phyloP scores from a whole-genome alignment of 1,284 basidiomycete species.

The Jaminaea rosea region DNA sequence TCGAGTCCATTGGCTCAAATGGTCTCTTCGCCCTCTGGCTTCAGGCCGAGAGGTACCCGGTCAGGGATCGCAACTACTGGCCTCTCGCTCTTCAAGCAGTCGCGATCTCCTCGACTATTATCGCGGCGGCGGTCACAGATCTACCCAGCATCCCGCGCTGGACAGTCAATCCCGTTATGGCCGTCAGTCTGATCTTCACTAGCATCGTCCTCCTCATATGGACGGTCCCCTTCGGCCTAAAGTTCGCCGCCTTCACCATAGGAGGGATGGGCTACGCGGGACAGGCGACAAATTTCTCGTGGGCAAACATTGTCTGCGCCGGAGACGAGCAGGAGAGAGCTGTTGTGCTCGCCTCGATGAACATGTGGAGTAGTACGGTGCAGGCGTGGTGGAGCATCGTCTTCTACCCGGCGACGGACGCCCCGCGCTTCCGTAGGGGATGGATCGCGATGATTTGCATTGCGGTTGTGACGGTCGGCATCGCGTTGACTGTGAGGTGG shows the following conservation, averaged over 20 bases:
- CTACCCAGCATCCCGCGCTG: slow-evolving; percentile 6
- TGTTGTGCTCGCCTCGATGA: slow-evolving; percentile 29
- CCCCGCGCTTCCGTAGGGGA: slow-evolving; percentile 27
- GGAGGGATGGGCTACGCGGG: slow-evolving; percentile 35
- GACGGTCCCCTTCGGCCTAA: slow-evolving; percentile 26
- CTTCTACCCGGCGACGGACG: slow-evolving; percentile 31
- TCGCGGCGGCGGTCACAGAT: slow-evolving; percentile 19
- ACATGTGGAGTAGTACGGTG: slow-evolving; percentile 22
- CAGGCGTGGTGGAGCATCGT: slow-evolving; percentile 36
- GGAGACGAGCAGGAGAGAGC: slow-evolving; percentile 38
- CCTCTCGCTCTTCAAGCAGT: slow-evolving; percentile 19
- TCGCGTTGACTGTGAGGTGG: background rate
- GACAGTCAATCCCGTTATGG: slow-evolving; percentile 23
- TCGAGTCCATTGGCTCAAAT: slow-evolving; percentile 63
- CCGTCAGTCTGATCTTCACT: slow-evolving; percentile 13
- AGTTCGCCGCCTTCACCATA: slow-evolving; percentile 34
- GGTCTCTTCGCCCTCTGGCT: slow-evolving; percentile 69
- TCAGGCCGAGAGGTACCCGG: slow-evolving; percentile 49
- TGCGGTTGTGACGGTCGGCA: slow-evolving; percentile 12
- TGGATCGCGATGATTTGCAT: slow-evolving; percentile 27
- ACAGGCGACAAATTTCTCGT: slow-evolving; percentile 42
- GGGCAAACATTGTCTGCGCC: slow-evolving; percentile 35
- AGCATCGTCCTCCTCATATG: slow-evolving; percentile 23
- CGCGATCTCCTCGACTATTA: slow-evolving; percentile 20
- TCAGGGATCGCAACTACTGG: slow-evolving; percentile 14